Evolutionary conservation across 805 yeast species (phyloP), one percentile per base, ranked within the genome.

Genomic region (Vanderwaltozyma tropicalis): DNA sequence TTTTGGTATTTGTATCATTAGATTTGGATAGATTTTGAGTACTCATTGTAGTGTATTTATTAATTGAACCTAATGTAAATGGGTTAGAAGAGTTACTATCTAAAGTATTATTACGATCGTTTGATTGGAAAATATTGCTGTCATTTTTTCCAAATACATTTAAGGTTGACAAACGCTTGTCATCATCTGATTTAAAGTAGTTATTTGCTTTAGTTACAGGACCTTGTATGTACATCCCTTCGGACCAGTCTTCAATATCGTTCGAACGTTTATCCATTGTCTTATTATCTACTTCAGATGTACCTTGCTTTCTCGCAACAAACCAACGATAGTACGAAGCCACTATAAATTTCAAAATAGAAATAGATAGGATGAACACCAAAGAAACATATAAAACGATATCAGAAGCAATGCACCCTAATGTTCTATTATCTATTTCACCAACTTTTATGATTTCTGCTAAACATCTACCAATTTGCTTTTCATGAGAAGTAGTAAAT

Each of bases 271-370:
- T 68, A 17, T 67, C 69, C 79, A 80, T 71, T 30, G 73, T 68
- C 50, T 74, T 76, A 44, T 71, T 67, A 42, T 76, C 73, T 34
- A 78, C 64, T 20, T 63, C 64, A 42, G 71, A 72, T 3, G 92
- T 92, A 43, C 97, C 97, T 63, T 87, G 96, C 26, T 62, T 68
- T 31, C 76, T 74, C 9, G 95, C 71, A 15, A 89, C 62, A 41
- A 76, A 61, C 95, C 96, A 89, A 49, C 81, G 78, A 68, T 80
- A 92, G 57, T 87, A 85, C 54, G 89, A 79, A 0, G 98, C 96
- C 57, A 89, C 67, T 12, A 81, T 40, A 50, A 92, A 92, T 62
- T 88, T 88, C 31, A 68, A 68, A 37, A 78, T 53, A 18, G 87
- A 94, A 38, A 92, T 74, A 2, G 94, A 72, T 41, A 92, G 67